Percentiles rank a stretch among this genome's conserved stretches.
These are phyloP conservation scores for Aphanoascus verrucosus DNA, from an alignment of 2,329 filamentous ascomycete genomes.

Conservation along the genomic window DNA sequence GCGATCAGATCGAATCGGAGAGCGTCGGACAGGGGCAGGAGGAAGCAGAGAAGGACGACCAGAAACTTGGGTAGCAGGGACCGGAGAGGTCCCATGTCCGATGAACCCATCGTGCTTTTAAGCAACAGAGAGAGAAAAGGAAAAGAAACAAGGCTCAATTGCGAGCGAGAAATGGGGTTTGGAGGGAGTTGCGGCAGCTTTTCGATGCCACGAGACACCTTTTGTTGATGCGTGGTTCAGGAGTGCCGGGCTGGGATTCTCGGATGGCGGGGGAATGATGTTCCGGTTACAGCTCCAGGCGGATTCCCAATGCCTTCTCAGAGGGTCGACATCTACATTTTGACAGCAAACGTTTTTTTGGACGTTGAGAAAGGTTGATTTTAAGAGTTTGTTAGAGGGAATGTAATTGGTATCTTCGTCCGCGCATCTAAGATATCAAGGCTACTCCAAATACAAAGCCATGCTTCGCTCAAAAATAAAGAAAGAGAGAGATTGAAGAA, in stretches of 20 bases:
- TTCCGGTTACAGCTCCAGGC: neutral
- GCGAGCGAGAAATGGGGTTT: neutral
- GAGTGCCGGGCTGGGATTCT: neutral
- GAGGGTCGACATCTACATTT: neutral
- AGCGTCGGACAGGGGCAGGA: conserved; percentile 35
- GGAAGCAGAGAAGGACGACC: conserved; percentile 11
- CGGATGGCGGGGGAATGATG: neutral
- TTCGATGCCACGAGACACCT: conserved; percentile 10
- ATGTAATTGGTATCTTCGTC: too few relatives aligned
- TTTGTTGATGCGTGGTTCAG: neutral
- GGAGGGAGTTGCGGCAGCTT: neutral
- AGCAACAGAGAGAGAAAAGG: too few relatives aligned
- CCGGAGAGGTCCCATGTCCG: conserved; percentile 3
- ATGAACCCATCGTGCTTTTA: conserved; percentile 2
- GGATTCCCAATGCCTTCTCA: neutral
- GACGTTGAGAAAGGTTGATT: too few relatives aligned
- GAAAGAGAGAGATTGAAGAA: too few relatives aligned
- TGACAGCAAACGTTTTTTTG: too few relatives aligned
- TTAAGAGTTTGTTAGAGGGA: too few relatives aligned
- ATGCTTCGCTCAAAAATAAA: neutral
- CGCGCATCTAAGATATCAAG: too few relatives aligned
- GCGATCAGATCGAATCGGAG: conserved; percentile 91
- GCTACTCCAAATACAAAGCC: neutral
- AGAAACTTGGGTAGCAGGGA: conserved; percentile 12
- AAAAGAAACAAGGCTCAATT: too few relatives aligned